Conservation (phyloP, 331 rosid genomes). For the Saraca asoca region DNA sequence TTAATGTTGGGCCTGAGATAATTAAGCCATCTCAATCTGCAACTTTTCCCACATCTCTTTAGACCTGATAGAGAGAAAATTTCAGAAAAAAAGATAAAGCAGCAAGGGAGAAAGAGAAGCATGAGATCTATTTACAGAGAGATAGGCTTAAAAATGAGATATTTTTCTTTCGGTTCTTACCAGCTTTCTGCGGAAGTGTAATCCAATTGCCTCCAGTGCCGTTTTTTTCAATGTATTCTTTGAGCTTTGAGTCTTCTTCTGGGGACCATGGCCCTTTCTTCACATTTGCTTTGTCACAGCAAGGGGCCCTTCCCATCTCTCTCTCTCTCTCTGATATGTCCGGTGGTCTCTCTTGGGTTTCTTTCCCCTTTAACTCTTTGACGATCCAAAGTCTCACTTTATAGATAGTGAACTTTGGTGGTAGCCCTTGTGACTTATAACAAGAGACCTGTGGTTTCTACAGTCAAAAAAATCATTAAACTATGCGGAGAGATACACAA, state of each 20-base stretch:
- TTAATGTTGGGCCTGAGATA: constrained; percentile 93
- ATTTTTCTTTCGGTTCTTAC: constrained; percentile 37
- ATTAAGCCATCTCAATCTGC: constrained; percentile 96
- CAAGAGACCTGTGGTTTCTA: constrained; percentile 27
- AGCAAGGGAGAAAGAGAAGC: neutral
- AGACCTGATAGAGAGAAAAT: constrained; percentile 46
- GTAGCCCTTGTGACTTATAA: constrained; percentile 42
- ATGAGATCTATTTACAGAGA: constrained; percentile 4
- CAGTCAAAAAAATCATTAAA: neutral
- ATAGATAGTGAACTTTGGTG: constrained; percentile 37
- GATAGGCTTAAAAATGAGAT: constrained; percentile 6
- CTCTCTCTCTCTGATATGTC: constrained; percentile 24
- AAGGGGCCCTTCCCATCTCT: constrained; percentile 95
- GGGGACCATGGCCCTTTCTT: constrained; percentile 99
- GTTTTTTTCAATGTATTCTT: constrained; percentile 65
- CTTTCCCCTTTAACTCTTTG: constrained; percentile 15
- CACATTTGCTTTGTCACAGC: constrained; percentile 95
- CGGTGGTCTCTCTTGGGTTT: no score
- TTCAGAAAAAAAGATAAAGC: neutral
- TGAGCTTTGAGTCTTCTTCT: constrained; percentile 87
- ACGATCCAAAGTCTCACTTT: constrained; percentile 45
- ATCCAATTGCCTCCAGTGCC: constrained; percentile 99
- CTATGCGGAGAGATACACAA: constrained; percentile 24
- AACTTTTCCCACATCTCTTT: constrained; percentile 94
- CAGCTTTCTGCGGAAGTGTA: constrained; percentile 93